Evolutionary conservation across 139 green algal species (phyloP), one percentile per base, ranked within the genome.

Genomic region (Volvox reticuliferus): DNA sequence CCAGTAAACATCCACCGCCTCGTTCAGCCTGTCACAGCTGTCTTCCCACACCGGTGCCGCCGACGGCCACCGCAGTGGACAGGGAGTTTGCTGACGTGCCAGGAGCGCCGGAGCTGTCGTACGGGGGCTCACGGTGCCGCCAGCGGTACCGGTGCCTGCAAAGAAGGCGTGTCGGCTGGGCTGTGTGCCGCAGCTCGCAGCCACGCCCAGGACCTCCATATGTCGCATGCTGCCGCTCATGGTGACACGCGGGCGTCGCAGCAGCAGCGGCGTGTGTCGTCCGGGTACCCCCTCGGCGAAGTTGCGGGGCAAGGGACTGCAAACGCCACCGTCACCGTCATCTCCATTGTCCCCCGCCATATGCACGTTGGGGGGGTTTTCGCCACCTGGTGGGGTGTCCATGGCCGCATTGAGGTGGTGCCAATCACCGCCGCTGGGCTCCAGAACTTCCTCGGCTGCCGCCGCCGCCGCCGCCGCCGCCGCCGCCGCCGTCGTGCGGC

Each of bases 81-180:
- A 87, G 62, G 81, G 81, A 30, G 81, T 87, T 16, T n/a, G 33
- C 32, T 77, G 81, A 6, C 81, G 81, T 21, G 61, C 81, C 81
- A 87, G 30, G 1, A 87, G n/a, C 12, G 62, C 81, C 0, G 81
- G 81, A 9, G 55, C 55, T 0, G 62, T 76, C 1, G 81, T 87
- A 21, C 61, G 30, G 16, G 81, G 81, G 62, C 81, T 87, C 3
- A 32, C 5, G 44, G 35, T 37, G 30, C 35, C 14, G 77, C 16
- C 35, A 16, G 17, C 14, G 77, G 77, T 24, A 16, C 77, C 20
- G 17, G 35, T 12, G 75, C 19, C n/a, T 81, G n/a, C 75, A 81
- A 33, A 32, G 22, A 12, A 75, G 67, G 67, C 67, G 12, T 28
- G 22, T 28, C 22, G 44, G 44, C 44, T 9, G 67, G 67, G 22